Conservation (phyloP, 2,329 filamentous ascomycete species). For the Colletotrichum spinosum region DNA sequence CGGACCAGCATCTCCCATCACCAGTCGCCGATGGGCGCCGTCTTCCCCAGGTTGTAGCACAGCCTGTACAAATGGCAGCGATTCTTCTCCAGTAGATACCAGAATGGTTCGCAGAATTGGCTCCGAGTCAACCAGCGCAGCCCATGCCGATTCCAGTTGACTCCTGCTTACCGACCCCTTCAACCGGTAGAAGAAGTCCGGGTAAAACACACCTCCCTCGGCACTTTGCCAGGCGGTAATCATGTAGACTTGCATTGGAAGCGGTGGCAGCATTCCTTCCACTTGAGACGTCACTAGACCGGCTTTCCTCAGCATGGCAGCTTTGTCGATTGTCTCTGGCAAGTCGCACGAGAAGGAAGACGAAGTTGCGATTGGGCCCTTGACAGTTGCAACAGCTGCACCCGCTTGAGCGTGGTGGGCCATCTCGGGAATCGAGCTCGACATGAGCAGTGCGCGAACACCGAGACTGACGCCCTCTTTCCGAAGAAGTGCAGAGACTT, state of each 20-base stretch:
- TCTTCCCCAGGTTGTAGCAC: slow-evolving; percentile 56
- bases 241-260: slow-evolving; percentile 85
- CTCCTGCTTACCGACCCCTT: slow-evolving; percentile 50
- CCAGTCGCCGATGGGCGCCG: slow-evolving; percentile 40
- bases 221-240: slow-evolving; percentile 80
- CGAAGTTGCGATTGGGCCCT: background rate
- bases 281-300: slow-evolving; percentile 59
- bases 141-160: slow-evolving; percentile 71
- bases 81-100: slow-evolving; percentile 58
- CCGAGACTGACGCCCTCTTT: slow-evolving; percentile 71
- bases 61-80: slow-evolving; percentile 72
- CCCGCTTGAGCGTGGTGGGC: slow-evolving; percentile 45
- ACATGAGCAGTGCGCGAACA: slow-evolving; percentile 78
- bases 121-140: slow-evolving; percentile 62
- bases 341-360: background rate
- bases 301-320: slow-evolving; percentile 50
- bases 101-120: slow-evolving; percentile 79
- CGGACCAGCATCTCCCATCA: slow-evolving; percentile 38
- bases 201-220: slow-evolving; percentile 76
- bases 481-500: slow-evolving; percentile 78
- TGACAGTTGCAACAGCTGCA: slow-evolving; percentile 10
- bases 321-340: slow-evolving; percentile 48
- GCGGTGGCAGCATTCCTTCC: slow-evolving; percentile 73
- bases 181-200: slow-evolving; percentile 74
- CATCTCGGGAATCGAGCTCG: slow-evolving; percentile 75